Conservation (phyloP, 306 rosid genomes). For the Castanopsis chinensis region DNA sequence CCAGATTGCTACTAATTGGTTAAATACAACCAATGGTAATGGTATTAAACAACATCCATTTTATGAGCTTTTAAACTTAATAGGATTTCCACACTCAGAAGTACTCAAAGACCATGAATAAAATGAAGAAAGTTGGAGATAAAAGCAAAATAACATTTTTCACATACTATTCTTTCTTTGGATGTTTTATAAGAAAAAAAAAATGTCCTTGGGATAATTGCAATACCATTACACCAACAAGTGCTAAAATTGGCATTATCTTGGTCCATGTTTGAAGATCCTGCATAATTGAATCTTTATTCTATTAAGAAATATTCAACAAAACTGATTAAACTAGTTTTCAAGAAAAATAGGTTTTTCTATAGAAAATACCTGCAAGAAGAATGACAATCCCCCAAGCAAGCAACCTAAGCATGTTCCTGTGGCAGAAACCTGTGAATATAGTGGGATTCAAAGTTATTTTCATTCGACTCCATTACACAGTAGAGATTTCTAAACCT, state of each 20-base stretch:
- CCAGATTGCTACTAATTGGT: neutral
- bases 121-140: neutral
- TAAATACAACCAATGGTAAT: neutral
- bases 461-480: neutral
- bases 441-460: slow-evolving; percentile 7
- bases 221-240: slow-evolving; percentile 76
- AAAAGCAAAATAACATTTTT: neutral
- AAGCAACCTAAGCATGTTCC: slow-evolving; percentile 80
- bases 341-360: slow-evolving; percentile 1
- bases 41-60: neutral
- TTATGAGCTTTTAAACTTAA: neutral
- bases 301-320: slow-evolving; percentile 1
- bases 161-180: neutral
- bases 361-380: slow-evolving; percentile 49
- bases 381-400: slow-evolving; percentile 53
- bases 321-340: neutral
- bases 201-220: neutral
- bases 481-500: neutral
- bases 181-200: neutral
- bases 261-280: slow-evolving; percentile 28
- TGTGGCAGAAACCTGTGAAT: slow-evolving; percentile 49
- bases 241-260: slow-evolving; percentile 51
- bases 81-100: neutral
- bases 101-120: neutral
- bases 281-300: slow-evolving; percentile 31